Evolutionary conservation across 257 asterid species (phyloP).

Genomic region (Plantago elongata): DNA sequence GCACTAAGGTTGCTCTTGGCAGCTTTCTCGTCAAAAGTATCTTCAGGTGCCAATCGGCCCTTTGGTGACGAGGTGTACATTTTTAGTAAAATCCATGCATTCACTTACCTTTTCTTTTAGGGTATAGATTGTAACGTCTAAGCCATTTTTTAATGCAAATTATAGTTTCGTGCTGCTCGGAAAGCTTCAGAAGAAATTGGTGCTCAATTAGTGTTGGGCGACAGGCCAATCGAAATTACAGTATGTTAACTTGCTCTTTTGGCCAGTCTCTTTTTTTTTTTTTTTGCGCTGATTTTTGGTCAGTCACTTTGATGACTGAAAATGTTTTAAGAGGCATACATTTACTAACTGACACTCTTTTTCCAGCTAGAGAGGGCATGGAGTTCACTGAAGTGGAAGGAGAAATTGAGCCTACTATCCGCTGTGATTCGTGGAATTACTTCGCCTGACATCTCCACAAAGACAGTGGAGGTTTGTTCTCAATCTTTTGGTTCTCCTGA

Average conservation of each 20-base stretch:
- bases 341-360: constrained; percentile 1
- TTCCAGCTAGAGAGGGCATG: constrained; percentile 91
- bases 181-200: constrained; percentile 80
- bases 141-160: constrained; percentile 7
- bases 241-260: too few species aligned
- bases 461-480: constrained; percentile 43
- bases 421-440: constrained; percentile 61
- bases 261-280: too few species aligned
- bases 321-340: constrained; percentile 2
- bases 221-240: constrained; percentile 90
- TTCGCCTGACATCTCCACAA: constrained; percentile 44
- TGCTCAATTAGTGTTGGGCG: constrained; percentile 88
- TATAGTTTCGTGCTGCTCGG: constrained; percentile 90
- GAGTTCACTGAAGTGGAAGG: constrained; percentile 71
- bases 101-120: not conserved
- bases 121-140: not conserved
- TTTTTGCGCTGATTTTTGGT: too few species aligned
- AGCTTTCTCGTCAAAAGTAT: constrained; percentile 71
- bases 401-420: constrained; percentile 58
- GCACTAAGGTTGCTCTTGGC: constrained; percentile 79
- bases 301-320: not conserved
- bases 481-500: not conserved
- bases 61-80: constrained; percentile 78
- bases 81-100: not conserved
- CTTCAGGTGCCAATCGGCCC: constrained; percentile 63